Evolutionary conservation across 2,329 filamentous ascomycete genomes (phyloP).

Genomic region (Diaporthe sp.): DNA sequence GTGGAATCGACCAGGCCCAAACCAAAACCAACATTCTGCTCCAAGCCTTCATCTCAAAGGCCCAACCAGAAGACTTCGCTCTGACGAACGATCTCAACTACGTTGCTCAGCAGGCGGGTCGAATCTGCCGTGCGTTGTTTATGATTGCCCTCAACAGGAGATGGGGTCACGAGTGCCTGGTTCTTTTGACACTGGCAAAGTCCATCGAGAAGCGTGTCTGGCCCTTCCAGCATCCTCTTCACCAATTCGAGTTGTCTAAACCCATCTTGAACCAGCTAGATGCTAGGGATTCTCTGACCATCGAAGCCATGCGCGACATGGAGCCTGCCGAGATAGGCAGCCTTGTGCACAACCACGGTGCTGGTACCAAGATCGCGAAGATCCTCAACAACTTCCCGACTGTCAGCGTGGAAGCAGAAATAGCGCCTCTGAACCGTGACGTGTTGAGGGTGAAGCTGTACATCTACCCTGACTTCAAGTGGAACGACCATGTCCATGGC

Average conservation of each 20-base stretch:
- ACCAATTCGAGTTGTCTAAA: conserved; percentile 92
- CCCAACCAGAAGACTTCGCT: conserved; percentile 92
- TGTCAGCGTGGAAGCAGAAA: conserved; percentile 90
- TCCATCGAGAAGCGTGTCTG: conserved; percentile 97
- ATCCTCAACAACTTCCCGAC: conserved; percentile 94
- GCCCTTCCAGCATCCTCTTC: conserved; percentile 94
- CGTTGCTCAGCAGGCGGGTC: conserved; percentile 93
- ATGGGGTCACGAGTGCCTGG: conserved; percentile 96
- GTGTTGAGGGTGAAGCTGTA: conserved; percentile 91
- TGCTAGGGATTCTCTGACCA: conserved; percentile 80
- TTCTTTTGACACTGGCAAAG: conserved; percentile 92
- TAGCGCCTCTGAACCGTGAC: conserved; percentile 94
- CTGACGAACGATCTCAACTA: conserved; percentile 93
- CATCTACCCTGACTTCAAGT: conserved; percentile 90
- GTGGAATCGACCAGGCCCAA: conserved; percentile 79
- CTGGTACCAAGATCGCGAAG: conserved; percentile 85
- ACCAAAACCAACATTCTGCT: conserved; percentile 96
- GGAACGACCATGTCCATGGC: conserved; percentile 95
- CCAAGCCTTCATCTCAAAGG: conserved; percentile 92
- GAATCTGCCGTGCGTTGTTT: conserved; percentile 94
- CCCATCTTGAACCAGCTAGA: conserved; percentile 89
- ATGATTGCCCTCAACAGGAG: conserved; percentile 96
- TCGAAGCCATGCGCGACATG: conserved; percentile 93
- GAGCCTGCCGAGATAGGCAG: conserved; percentile 90
- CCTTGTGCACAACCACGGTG: conserved; percentile 90